These are phyloP conservation scores for Linanthus parryae DNA, from an alignment of 148 eudicot species.

Conservation along the genomic window DNA sequence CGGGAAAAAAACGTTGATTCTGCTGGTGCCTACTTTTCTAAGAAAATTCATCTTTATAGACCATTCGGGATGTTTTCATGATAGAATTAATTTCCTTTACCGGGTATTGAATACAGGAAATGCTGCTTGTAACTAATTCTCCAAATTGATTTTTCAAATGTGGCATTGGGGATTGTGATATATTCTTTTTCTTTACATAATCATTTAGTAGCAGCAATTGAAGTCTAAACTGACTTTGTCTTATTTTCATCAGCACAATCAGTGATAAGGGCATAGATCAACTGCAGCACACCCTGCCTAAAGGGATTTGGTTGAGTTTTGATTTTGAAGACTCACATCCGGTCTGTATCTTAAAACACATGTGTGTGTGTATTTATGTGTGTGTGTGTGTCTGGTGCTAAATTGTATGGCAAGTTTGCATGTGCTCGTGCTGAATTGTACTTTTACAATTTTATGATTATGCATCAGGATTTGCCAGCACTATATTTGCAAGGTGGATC, in stretches of 20 bases:
- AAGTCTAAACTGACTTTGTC: conserved; percentile 14
- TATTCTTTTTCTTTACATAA: background rate
- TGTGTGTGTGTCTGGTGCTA: background rate
- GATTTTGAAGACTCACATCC: conserved; percentile 97
- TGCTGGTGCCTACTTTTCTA: too few relatives aligned
- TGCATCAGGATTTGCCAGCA: conserved; percentile 74
- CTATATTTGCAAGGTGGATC: conserved; percentile 87
- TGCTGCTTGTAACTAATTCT: background rate
- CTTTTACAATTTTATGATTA: conserved; percentile 8
- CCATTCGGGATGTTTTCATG: too few relatives aligned
- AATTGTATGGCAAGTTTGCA: background rate
- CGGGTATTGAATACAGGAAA: too few relatives aligned
- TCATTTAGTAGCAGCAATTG: too few relatives aligned
- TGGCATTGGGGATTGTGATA: background rate
- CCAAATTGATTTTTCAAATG: background rate
- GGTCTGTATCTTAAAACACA: conserved; percentile 30
- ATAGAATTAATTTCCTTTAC: too few relatives aligned
- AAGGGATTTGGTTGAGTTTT: conserved; percentile 83
- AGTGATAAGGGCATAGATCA: conserved; percentile 47
- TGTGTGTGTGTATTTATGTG: background rate
- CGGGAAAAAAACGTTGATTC: too few relatives aligned
- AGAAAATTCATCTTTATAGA: too few relatives aligned
- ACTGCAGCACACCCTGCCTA: conserved; percentile 59
- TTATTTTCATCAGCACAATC: conserved; percentile 45
- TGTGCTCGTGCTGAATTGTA: background rate